Evolutionary conservation across 1,139 yeast genomes (phyloP).

Genomic region (Taphrina deformans): DNA sequence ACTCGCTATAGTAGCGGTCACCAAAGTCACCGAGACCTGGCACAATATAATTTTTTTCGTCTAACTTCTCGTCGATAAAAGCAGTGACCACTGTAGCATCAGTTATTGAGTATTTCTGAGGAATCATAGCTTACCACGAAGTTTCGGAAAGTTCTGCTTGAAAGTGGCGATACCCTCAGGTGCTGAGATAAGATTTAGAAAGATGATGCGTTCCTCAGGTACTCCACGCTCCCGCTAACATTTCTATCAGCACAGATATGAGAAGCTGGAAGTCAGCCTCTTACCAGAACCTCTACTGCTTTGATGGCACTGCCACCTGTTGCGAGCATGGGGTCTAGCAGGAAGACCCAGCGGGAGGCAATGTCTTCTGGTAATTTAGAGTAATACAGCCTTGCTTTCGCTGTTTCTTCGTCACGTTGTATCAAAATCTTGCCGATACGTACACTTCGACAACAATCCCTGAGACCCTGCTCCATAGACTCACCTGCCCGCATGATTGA

Average conservation of each 20-base stretch:
- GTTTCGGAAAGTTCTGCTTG: constrained; percentile 73
- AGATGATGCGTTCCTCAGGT: constrained; percentile 77
- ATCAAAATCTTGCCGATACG: constrained; percentile 93
- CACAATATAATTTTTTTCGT: constrained; percentile 66
- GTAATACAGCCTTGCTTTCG: constrained; percentile 59
- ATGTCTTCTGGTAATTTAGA: constrained; percentile 93
- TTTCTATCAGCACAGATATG: background rate
- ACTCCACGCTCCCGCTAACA: constrained; percentile 71
- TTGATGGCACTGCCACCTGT: constrained; percentile 97
- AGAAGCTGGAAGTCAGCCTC: background rate
- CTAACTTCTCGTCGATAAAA: constrained; percentile 80
- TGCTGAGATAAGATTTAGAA: constrained; percentile 85
- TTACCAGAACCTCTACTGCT: constrained; percentile 81
- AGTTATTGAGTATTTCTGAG: background rate
- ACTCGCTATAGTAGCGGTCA: constrained; percentile 48
- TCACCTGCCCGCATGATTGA: constrained; percentile 98
- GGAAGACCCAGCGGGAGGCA: constrained; percentile 77
- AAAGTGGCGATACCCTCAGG: constrained; percentile 89
- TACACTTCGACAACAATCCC: constrained; percentile 95
- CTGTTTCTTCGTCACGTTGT: constrained; percentile 95
- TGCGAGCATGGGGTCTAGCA: constrained; percentile 95
- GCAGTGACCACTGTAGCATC: constrained; percentile 70
- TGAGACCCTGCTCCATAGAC: constrained; percentile 95
- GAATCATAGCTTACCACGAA: constrained; percentile 48
- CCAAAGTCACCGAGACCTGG: constrained; percentile 99